phyloP scores from a whole-genome alignment of 768 basidiomycete genomes.

The Suillus ampliporus region DNA sequence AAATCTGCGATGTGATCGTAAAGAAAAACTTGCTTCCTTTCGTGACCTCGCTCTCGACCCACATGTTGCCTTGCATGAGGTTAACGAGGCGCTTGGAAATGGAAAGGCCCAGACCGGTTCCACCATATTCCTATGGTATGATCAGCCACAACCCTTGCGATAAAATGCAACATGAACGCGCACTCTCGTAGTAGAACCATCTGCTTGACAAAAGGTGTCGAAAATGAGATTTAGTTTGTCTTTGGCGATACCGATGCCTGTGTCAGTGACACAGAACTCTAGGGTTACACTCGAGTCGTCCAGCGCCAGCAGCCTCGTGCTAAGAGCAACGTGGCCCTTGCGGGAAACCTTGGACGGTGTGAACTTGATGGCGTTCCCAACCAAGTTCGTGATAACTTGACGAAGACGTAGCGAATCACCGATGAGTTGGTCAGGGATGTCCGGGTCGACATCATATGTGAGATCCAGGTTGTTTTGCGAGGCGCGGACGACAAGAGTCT shows the following conservation, averaged over 20 bases:
- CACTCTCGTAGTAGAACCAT: conserved; percentile 95
- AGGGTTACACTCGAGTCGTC: conserved; percentile 88
- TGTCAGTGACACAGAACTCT: conserved; percentile 97
- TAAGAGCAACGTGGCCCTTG: conserved; percentile 91
- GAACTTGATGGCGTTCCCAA: conserved; percentile 98
- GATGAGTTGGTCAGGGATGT: conserved; percentile 95
- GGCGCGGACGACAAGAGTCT: conserved; percentile 96
- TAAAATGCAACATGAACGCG: conserved; percentile 33
- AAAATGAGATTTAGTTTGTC: conserved; percentile 98
- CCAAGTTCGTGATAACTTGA: conserved; percentile 94
- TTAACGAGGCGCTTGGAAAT: conserved; percentile 97
- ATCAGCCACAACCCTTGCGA: conserved; percentile 6
- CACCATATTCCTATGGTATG: conserved; percentile 83
- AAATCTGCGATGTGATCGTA: conserved; percentile 88
- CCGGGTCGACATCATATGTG: conserved; percentile 93
- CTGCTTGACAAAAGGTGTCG: conserved; percentile 98
- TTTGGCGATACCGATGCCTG: conserved; percentile 98
- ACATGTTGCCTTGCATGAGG: conserved; percentile 98
- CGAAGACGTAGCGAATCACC: conserved; percentile 94
- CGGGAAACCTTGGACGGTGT: conserved; percentile 79
- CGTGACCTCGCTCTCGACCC: conserved; percentile 95
- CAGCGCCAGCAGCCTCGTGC: conserved; percentile 76
- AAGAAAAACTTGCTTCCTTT: conserved; percentile 97
- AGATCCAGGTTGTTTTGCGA: conserved; percentile 96
- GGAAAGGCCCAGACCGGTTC: conserved; percentile 94